Evolutionary conservation across 192 early-diverging fungal species (phyloP).

Genomic region (Dimargaris cristalligena): DNA sequence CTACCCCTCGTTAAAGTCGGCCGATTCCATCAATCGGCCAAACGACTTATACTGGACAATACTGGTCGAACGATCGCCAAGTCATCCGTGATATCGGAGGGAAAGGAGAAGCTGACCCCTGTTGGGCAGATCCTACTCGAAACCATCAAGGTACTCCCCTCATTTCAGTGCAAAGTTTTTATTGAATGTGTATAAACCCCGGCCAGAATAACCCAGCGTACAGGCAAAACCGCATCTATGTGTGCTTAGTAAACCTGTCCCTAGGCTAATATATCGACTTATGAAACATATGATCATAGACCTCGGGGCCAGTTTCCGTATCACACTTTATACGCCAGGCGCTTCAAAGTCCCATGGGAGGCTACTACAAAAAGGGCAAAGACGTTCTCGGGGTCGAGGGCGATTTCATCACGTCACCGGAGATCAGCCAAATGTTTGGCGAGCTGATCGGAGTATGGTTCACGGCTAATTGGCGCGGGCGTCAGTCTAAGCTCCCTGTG

Average conservation of each 20-base stretch:
- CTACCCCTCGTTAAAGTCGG: no score
- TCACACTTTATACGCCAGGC: slow-evolving; percentile 79
- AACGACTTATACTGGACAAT: no score
- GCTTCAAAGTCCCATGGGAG: slow-evolving; percentile 69
- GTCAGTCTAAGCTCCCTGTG: slow-evolving; percentile 30
- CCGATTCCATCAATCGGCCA: no score
- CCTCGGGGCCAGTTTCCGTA: slow-evolving; percentile 56
- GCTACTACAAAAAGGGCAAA: slow-evolving; percentile 79
- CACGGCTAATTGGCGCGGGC: slow-evolving; percentile 57
- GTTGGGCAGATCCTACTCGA: background rate
- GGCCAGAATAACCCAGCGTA: background rate
- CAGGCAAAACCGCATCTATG: background rate
- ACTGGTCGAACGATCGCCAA: background rate
- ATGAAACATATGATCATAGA: slow-evolving; percentile 18
- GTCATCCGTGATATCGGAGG: background rate
- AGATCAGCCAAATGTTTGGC: slow-evolving; percentile 97
- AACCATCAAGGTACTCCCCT: slow-evolving; percentile 26
- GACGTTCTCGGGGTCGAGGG: slow-evolving; percentile 81
- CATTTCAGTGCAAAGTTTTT: background rate
- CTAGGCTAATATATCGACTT: no score
- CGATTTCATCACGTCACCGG: slow-evolving; percentile 93
- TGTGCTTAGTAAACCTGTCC: no score
- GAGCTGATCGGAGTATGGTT: slow-evolving; percentile 88
- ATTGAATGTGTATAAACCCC: background rate
- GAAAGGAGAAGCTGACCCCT: slow-evolving; percentile 4